A percentile compares a stretch with the other conserved stretches of the same genome.
phyloP scores from a whole-genome alignment of 495 filamentous ascomycete species.

The Talaromyces stipitatus region DNA sequence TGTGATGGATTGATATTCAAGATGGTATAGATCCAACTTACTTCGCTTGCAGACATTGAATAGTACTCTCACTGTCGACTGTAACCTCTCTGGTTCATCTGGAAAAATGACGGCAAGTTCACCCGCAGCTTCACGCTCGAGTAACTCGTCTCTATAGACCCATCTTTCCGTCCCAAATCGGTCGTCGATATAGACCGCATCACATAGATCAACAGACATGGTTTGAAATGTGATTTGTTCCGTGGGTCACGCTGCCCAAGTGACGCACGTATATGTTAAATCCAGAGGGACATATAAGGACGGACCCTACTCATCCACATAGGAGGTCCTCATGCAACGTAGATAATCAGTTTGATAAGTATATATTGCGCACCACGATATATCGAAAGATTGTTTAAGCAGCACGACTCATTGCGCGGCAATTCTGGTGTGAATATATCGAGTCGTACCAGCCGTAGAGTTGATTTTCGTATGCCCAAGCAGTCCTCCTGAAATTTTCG shows the following conservation, averaged over 20 bases:
- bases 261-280: background rate
- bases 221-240: conserved; percentile 11
- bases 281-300: background rate
- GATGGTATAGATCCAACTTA: conserved; percentile 29
- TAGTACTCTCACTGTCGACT: conserved; percentile 39
- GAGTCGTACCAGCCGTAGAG: too few relatives aligned
- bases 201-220: conserved; percentile 67
- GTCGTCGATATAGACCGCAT: conserved; percentile 79
- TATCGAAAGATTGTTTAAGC: background rate
- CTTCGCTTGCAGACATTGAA: conserved; percentile 47
- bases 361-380: background rate
- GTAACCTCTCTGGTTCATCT: conserved; percentile 44
- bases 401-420: background rate
- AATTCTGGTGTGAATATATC: too few relatives aligned
- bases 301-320: background rate
- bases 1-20: background rate
- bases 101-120: conserved; percentile 20
- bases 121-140: conserved; percentile 17
- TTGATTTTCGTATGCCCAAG: background rate
- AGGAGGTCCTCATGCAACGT: background rate
- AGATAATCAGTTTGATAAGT: background rate
- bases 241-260: background rate
- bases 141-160: conserved; percentile 34
- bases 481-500: background rate
- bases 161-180: conserved; percentile 57